phyloP scores from a whole-genome alignment of 768 basidiomycete genomes.

The Calocybe cyanea region DNA sequence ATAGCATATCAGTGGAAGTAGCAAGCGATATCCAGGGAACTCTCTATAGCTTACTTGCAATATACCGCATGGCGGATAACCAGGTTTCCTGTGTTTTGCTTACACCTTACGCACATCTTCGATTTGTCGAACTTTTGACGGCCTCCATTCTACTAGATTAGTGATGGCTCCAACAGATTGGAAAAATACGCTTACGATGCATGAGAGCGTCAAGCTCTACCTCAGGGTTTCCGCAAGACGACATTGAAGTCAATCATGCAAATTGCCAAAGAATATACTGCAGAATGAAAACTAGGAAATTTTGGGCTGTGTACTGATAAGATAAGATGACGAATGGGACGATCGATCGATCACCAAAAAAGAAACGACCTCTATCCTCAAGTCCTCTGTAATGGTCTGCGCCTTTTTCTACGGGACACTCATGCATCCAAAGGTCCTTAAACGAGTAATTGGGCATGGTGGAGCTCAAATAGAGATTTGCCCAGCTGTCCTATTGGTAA shows the following conservation, averaged over 20 bases:
- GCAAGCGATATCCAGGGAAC: not conserved
- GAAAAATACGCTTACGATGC: slow-evolving; percentile 46
- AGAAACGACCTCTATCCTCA: not conserved
- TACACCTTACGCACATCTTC: slow-evolving; percentile 72
- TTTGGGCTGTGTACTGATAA: not conserved
- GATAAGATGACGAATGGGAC: slow-evolving; percentile 1
- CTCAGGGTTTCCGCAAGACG: slow-evolving; percentile 63
- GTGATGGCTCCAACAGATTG: not conserved
- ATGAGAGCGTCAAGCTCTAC: slow-evolving; percentile 59
- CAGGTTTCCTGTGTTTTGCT: slow-evolving; percentile 56
- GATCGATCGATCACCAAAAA: too few relatives aligned
- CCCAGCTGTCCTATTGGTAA: slow-evolving; percentile 71
- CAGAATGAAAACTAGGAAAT: too few relatives aligned
- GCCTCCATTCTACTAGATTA: slow-evolving; percentile 33
- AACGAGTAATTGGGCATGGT: slow-evolving; percentile 67
- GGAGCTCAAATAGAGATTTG: slow-evolving; percentile 62
- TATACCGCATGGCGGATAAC: slow-evolving; percentile 80
- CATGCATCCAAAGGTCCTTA: slow-evolving; percentile 82
- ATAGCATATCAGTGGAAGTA: not conserved
- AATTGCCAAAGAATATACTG: not conserved
- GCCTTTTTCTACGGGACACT: slow-evolving; percentile 92
- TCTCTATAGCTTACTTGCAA: slow-evolving; percentile 60
- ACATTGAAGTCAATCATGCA: slow-evolving; percentile 12
- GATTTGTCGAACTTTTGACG: slow-evolving; percentile 66
- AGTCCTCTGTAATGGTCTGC: slow-evolving; percentile 8